Base-by-base conservation (phyloP, 768 basidiomycete genomes). In the Lactifluus hygrophoroides region DNA sequence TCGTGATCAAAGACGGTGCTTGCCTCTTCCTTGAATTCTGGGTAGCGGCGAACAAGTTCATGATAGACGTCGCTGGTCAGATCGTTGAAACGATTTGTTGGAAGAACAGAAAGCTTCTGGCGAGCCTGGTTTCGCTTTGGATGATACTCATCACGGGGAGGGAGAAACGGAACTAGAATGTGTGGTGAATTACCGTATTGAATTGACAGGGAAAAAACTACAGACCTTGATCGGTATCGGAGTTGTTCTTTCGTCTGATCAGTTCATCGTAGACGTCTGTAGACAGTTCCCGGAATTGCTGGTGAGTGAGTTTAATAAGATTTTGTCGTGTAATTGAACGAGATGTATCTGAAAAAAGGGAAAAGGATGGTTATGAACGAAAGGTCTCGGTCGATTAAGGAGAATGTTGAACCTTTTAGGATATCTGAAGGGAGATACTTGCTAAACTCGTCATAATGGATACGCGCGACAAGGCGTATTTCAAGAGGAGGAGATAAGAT, bases 251-350 rank as follows among this genome's bases (percentile, higher is more conserved):
- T 61, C 95, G 76, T 32, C 96, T 45, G 16, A 95, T 75, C 52
- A 97, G 78, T 68, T 99, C 96, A 70, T 98, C 95, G 68, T 93
- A 97, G 3, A 98, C 95, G 70, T 99, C 96, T 9, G 95, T 98
- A 8, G 92, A 94, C 2, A 99, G 77, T 69, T 99, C 96, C 65
- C 96, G 92, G 66, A 98, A 97, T 71, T 99, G 96, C 65, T 94
- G 90, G 60, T 86, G 84, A 3, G 94, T 96, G 60, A 99, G 79
- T 34, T 91, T 80, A 2, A 92, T 96, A 61, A 98, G 84, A 73
- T 97, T 99, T 70, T 90, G 88, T 45, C 90, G 76, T 13, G 90
- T 88, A 56, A 80, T 83, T 14, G 88, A 80, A 28, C 90, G 84
- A 21, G 87, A 86, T 5, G 83, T 75, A 47, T 89, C 90, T 91